Conservation (phyloP, 1,284 basidiomycete species). For the Heterobasidion irregulare region DNA sequence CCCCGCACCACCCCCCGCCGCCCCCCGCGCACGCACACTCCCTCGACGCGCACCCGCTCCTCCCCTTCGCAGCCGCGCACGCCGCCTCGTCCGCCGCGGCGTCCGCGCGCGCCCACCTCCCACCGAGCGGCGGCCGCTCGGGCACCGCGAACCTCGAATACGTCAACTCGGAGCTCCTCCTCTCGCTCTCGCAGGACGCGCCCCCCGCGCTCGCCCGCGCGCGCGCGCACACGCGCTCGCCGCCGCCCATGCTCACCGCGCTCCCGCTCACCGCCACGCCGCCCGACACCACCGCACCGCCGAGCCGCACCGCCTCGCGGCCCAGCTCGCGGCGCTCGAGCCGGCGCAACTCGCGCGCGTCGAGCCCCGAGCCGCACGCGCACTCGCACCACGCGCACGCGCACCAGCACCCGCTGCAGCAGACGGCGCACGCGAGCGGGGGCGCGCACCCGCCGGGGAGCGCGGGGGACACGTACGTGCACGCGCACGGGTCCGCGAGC, state of each 20-base stretch:
- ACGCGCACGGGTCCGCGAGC: conserved; percentile 37
- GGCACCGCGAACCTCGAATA: conserved; percentile 43
- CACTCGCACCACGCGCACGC: no score
- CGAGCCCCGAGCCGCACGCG: conserved; percentile 3
- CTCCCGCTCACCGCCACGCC: conserved; percentile 14
- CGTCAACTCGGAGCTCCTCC: conserved; percentile 75
- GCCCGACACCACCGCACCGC: conserved; percentile 16
- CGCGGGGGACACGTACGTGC: conserved; percentile 39
- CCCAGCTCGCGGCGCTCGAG: conserved; percentile 23
- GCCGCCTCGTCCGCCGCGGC: neutral
- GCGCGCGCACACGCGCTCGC: conserved; percentile 13
- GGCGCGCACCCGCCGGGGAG: conserved; percentile 10
- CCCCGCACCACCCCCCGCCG: conserved; percentile 20
- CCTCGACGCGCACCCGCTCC: conserved; percentile 18
- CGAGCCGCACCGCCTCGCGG: conserved; percentile 19
- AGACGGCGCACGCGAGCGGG: no score
- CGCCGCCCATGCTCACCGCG: conserved; percentile 9
- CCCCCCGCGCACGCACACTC: no score
- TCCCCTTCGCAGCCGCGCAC: neutral
- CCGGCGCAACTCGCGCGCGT: neutral
- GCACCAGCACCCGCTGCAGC: no score
- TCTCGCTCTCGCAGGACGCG: conserved; percentile 42
- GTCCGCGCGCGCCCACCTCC: no score
- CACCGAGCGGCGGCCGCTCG: conserved; percentile 4
- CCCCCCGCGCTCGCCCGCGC: conserved; percentile 19